Conservation (phyloP, 2,329 filamentous ascomycete genomes). For the Colletotrichum orbiculare region DNA sequence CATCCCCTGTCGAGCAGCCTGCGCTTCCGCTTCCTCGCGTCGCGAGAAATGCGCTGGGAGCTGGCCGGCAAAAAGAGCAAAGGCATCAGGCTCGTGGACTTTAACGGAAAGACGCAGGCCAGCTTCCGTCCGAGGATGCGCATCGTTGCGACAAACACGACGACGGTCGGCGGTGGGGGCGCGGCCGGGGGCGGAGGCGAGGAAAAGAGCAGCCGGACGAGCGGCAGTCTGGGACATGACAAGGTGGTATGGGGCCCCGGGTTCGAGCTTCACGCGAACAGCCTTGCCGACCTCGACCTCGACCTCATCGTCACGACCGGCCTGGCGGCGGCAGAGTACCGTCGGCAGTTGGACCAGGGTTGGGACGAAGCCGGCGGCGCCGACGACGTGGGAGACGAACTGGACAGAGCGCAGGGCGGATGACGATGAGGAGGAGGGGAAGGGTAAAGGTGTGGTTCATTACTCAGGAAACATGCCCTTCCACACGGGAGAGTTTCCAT, state of each 20-base stretch:
- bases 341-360: constrained; percentile 28
- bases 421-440: too few species aligned
- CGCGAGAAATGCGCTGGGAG: constrained; percentile 33
- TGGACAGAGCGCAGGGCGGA: too few species aligned
- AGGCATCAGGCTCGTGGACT: constrained; percentile 33
- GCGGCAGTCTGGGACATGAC: neutral
- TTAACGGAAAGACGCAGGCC: constrained; percentile 23
- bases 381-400: too few species aligned
- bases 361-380: constrained; percentile 13
- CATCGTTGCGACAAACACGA: neutral
- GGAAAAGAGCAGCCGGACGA: constrained; percentile 2
- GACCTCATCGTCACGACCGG: constrained; percentile 35
- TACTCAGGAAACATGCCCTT: too few species aligned
- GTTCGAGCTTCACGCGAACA: constrained; percentile 28
- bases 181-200: neutral
- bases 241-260: constrained; percentile 16
- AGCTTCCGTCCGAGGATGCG: constrained; percentile 25
- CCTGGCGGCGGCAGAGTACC: constrained; percentile 35
- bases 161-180: neutral
- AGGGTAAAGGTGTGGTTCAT: too few species aligned
- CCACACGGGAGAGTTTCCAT: too few species aligned
- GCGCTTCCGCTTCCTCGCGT: constrained; percentile 28
- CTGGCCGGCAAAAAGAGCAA: constrained; percentile 7
- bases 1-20: constrained; percentile 26
- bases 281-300: constrained; percentile 30